A percentile compares a stretch with the other conserved stretches of the same genome.
Conservation (phyloP, 176 grass and related monocot species). For the Typha latifolia region DNA sequence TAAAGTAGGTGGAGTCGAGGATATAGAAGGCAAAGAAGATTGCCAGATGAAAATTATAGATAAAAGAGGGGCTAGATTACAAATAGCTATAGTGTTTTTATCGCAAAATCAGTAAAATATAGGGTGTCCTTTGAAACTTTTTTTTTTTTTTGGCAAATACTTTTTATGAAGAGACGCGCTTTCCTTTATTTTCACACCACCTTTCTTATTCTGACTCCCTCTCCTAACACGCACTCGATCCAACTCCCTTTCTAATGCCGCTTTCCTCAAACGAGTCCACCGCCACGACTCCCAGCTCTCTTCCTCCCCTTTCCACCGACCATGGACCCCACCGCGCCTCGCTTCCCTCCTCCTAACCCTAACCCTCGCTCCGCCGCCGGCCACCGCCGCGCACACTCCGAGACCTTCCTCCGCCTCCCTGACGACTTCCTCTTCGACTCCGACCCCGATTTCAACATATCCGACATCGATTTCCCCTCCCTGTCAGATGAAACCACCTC, state of each 20-base stretch:
- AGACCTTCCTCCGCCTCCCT: conserved; percentile 82
- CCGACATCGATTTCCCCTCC: conserved; percentile 87
- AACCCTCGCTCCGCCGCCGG: background rate
- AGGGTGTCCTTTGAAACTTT: too few species aligned
- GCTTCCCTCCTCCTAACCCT: background rate
- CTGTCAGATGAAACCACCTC: conserved; percentile 76
- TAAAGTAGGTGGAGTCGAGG: too few species aligned
- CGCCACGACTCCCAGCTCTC: background rate
- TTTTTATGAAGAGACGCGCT: background rate
- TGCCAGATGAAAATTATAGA: too few species aligned
- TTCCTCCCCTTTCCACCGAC: background rate
- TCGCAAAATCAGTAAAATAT: too few species aligned
- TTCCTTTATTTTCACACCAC: background rate
- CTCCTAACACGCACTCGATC: background rate
- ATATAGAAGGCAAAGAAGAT: too few species aligned
- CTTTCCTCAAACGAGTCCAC: background rate
- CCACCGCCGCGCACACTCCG: conserved; percentile 81
- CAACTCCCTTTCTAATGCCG: background rate
- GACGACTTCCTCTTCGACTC: conserved; percentile 70
- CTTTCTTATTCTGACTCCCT: background rate
- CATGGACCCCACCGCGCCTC: background rate
- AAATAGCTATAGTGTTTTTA: too few species aligned
- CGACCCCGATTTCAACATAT: conserved; percentile 76
- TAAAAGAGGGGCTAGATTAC: too few species aligned
- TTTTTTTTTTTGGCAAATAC: background rate